Base-by-base conservation (phyloP, 345 rosid genomes). In the Euphorbia pulcherrima region DNA sequence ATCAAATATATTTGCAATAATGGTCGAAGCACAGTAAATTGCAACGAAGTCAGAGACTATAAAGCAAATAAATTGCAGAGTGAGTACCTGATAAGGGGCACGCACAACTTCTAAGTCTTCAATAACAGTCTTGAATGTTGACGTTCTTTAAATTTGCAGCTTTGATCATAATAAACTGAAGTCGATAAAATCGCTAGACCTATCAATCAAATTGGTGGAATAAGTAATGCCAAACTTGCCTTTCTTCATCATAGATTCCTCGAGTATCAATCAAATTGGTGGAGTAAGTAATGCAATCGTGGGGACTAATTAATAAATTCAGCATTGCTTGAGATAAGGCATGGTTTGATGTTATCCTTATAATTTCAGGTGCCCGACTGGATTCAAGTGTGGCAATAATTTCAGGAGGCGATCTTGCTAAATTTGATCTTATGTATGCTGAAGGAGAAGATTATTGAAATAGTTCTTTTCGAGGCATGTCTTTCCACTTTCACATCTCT, bases 211-310 rank as follows among this genome's bases (percentile, higher is more conserved):
- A 82, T 89, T 90, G n/a, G 87, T 73, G 4, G 88, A 78, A 70
- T 90, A 90, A 0, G 97, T 90, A 20, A 90, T 85, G 60, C 98
- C 97, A 63, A 93, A 90, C 73, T 85, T 86, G 2, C 95, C 97
- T 75, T 80, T 85, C 73, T 71, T 82, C 75, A 71, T 82, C 80
- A 87, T 77, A 24, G 80, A 84, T n/a, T n/a, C n/a, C n/a, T n/a
- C n/a, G n/a, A n/a, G n/a, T n/a, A n/a, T n/a, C n/a, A n/a, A n/a
- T n/a, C n/a, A n/a, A n/a, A n/a, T n/a, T n/a, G n/a, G n/a, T n/a
- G n/a, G n/a, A n/a, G n/a, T n/a, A n/a, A n/a, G n/a, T n/a, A n/a
- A n/a, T n/a, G n/a, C n/a, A n/a, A n/a, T n/a, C n/a, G n/a, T n/a
- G n/a, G n/a, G n/a, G n/a, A n/a, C n/a, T n/a, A n/a, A n/a, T n/a